Evolutionary conservation across 2,329 filamentous ascomycete species (phyloP).

Genomic region (Parascedosporium putredinis): DNA sequence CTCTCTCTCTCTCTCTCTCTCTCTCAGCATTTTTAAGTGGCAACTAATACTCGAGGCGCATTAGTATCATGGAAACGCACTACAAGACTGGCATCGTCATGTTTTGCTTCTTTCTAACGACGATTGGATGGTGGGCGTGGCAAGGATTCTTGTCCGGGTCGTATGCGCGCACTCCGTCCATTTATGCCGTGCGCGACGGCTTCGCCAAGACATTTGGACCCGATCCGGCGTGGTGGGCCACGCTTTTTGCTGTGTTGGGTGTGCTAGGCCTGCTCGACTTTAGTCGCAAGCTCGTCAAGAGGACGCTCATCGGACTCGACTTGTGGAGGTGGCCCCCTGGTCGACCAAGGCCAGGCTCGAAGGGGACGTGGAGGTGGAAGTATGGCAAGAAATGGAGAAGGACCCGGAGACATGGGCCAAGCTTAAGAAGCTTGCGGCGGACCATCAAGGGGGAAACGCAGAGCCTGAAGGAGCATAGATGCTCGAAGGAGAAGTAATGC

Average conservation of each 20-base stretch:
- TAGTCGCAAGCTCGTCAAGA: conserved; percentile 39
- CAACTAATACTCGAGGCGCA: no score
- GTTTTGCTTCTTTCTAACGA: conserved; percentile 46
- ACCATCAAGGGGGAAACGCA: not conserved
- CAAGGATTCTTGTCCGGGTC: conserved; percentile 57
- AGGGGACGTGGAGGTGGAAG: conserved; percentile 23
- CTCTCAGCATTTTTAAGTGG: no score
- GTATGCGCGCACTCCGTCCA: conserved; percentile 41
- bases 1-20: no score
- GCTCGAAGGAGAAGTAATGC: no score
- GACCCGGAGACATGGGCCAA: conserved; percentile 33
- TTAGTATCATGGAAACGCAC: conserved; percentile 67
- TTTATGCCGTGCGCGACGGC: conserved; percentile 59
- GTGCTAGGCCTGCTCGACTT: conserved; percentile 56
- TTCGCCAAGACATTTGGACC: conserved; percentile 58
- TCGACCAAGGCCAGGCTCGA: conserved; percentile 14
- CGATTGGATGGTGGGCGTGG: conserved; percentile 62
- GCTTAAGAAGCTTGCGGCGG: conserved; percentile 19
- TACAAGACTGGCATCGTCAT: conserved; percentile 59
- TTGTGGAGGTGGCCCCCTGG: conserved; percentile 39
- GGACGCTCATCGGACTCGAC: conserved; percentile 33
- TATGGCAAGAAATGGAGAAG: conserved; percentile 50
- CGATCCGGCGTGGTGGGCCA: conserved; percentile 65
- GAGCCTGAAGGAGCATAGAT: conserved; percentile 3
- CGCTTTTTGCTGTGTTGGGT: conserved; percentile 52